Base-by-base conservation (phyloP, 2,329 filamentous ascomycete species). In the Tolypocladium capitatum region DNA sequence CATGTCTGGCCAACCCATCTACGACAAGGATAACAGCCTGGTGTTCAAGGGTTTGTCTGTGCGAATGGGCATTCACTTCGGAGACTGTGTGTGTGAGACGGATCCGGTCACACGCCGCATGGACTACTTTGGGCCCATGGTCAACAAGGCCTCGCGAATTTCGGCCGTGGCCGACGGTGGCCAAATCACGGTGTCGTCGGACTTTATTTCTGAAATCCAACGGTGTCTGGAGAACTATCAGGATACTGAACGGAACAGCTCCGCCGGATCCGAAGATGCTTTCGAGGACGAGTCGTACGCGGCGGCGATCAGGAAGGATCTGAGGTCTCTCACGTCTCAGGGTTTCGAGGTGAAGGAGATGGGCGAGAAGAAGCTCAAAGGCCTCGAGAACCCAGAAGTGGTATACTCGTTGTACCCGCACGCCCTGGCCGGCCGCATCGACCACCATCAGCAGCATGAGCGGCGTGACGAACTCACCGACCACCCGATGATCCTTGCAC, bases 91-190 rank as follows among this genome's bases (percentile, higher is more conserved):
- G 57, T 94, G 89, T 62, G 92, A 98, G 65, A 85, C 84, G 44
- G 92, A 98, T 65, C 92, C 92, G 0, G 90, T 98, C 45, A 98
- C 92, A 1, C 84, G 90, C 49, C 88, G 92, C 53, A 98, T 98
- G 92, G 92, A 98, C 60, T 98, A 98, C 68, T 98, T 97, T 62
- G 92, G 92, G 0, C 92, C 92, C 14, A 98, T 98, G 89, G 92
- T 98, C 59, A 98, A 98, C 68, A 90, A 94, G 60, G 88, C 92
- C 1, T 85, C 92, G 16, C 85, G 92, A 68, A 94, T 98, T 54
- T 92, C 88, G 7, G 84, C 87, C 21, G 90, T 95, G 40, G 92
- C 92, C 33, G 92, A 98, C 62, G 92, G 92, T 51, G 92, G 92
- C 1, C 91, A 98, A 63, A 96, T 97, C 54, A 92, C 91, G 0